Evolutionary conservation across 371 early-diverging fungal genomes (phyloP).

Genomic region (Lichtheimia ramosa): DNA sequence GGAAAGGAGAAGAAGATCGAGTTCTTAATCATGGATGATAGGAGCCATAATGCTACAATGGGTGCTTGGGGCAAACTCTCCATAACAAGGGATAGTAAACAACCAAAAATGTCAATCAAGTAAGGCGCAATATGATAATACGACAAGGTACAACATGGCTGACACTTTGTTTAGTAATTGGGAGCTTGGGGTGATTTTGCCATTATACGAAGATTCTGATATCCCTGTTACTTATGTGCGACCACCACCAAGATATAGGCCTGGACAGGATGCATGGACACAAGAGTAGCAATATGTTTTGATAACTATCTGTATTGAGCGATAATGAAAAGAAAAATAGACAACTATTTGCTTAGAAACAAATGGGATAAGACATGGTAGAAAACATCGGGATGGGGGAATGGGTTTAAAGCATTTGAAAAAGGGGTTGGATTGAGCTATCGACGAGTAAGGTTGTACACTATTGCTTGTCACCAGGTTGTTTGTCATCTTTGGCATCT

Average conservation of each 20-base stretch:
- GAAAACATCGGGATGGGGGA: too few relatives aligned
- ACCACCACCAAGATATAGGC: conserved; percentile 36
- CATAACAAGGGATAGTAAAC: conserved; percentile 17
- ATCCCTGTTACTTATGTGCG: conserved; percentile 35
- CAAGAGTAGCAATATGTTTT: conserved; percentile 18
- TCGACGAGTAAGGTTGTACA: too few relatives aligned
- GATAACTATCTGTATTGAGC: too few relatives aligned
- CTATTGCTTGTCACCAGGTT: too few relatives aligned
- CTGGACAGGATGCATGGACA: conserved; percentile 41
- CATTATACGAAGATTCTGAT: conserved; percentile 27
- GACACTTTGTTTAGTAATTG: conserved; percentile 33
- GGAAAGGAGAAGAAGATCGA: not conserved
- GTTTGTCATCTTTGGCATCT: too few relatives aligned
- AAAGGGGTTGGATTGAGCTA: too few relatives aligned
- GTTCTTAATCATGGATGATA: conserved; percentile 6
- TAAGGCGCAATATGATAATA: conserved; percentile 11
- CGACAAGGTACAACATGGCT: not conserved
- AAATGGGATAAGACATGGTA: too few relatives aligned
- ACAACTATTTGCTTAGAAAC: too few relatives aligned
- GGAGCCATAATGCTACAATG: conserved; percentile 47
- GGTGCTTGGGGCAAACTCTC: conserved; percentile 47
- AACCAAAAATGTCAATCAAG: conserved; percentile 43
- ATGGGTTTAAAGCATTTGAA: too few relatives aligned
- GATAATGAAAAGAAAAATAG: too few relatives aligned
- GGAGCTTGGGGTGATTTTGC: conserved; percentile 49